A percentile compares a stretch with the other conserved stretches of the same genome.
Evolutionary conservation across 129 eudicot genomes (phyloP).

Genomic region (Centella asiatica): DNA sequence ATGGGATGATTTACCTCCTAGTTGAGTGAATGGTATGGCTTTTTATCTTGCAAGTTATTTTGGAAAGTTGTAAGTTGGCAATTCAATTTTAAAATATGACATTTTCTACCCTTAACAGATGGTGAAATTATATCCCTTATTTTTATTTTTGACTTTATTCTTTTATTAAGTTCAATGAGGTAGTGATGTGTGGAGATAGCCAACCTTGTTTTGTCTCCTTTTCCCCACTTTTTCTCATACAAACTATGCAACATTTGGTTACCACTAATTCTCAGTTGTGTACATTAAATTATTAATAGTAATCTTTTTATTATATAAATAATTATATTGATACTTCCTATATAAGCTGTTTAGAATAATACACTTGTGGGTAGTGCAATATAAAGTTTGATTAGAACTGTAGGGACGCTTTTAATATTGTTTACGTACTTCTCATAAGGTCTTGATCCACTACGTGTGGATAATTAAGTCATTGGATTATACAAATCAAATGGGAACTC

Average conservation of each 20-base stretch:
- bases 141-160: too few relatives aligned
- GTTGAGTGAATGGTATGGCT: background rate
- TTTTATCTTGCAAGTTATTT: background rate
- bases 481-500: constrained; percentile 6
- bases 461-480: constrained; percentile 15
- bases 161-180: constrained; percentile 8
- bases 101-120: background rate
- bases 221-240: background rate
- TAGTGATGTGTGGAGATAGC: constrained; percentile 7
- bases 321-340: constrained; percentile 1
- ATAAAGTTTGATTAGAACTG: background rate
- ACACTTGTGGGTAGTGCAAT: constrained; percentile 12
- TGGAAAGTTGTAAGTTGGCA: background rate
- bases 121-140: background rate
- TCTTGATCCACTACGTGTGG: constrained; percentile 23
- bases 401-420: background rate
- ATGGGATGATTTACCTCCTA: background rate
- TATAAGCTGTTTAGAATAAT: too few relatives aligned
- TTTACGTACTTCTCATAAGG: constrained; percentile 19
- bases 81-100: background rate
- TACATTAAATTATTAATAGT: too few relatives aligned
- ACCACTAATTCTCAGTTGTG: background rate
- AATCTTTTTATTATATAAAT: background rate
- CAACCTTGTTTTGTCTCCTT: background rate
- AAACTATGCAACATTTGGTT: background rate